Percentiles rank a stretch among this genome's conserved stretches.
Evolutionary conservation across 345 rosid genomes (phyloP).

Genomic region (Noccaea caerulescens): DNA sequence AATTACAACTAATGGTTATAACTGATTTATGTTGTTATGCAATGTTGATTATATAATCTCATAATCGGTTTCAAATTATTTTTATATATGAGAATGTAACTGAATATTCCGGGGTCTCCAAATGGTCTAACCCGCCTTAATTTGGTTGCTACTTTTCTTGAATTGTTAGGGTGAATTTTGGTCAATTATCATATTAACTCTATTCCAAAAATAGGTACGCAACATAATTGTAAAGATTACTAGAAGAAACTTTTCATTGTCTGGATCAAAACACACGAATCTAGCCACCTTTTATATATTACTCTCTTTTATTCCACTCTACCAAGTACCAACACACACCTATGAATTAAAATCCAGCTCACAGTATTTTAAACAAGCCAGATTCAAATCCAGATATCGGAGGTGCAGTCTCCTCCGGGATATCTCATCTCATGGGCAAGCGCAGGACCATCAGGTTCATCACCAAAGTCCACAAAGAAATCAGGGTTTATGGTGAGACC

Average conservation of each 20-base stretch:
- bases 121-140: no score
- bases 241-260: background rate
- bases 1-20: no score
- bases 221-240: no score
- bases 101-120: no score
- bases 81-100: no score
- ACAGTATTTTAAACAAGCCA: background rate
- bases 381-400: conserved; percentile 69
- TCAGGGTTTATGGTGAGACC: conserved; percentile 70
- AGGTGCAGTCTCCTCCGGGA: conserved; percentile 91
- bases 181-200: no score
- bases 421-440: conserved; percentile 94
- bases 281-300: background rate
- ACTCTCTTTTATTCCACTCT: background rate
- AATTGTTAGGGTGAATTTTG: no score
- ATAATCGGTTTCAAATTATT: no score
- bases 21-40: no score
- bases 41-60: no score
- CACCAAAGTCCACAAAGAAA: conserved; percentile 78
- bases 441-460: conserved; percentile 83
- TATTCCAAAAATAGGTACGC: no score
- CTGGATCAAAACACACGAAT: background rate
- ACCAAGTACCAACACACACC: background rate
- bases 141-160: no score
- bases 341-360: background rate